phyloP scores from a whole-genome alignment of 2,329 filamentous ascomycete genomes.

The Clarireedia paspali region DNA sequence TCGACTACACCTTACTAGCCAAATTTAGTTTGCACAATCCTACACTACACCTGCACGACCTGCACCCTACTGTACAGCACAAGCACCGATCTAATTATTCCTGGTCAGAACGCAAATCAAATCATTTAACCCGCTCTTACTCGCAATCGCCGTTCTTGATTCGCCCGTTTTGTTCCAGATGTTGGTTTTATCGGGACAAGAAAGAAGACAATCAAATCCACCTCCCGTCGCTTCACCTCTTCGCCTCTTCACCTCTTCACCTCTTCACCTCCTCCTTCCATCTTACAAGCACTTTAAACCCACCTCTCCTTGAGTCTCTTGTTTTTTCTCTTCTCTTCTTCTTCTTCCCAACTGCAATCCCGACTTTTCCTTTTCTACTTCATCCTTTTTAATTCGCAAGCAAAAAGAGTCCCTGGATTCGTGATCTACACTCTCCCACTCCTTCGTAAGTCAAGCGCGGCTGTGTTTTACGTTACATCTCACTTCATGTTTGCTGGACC shows the following conservation, averaged over 20 bases:
- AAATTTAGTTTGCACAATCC: not conserved
- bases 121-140: not conserved
- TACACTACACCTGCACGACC: too few relatives aligned
- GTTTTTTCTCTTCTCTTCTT: slow-evolving; percentile 1
- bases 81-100: not conserved
- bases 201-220: not conserved
- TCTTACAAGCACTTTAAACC: not conserved
- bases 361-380: not conserved
- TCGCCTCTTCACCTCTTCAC: not conserved
- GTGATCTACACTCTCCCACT: not conserved
- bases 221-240: not conserved
- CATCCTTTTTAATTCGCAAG: slow-evolving; percentile 8
- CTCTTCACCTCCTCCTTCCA: not conserved
- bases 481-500: not conserved
- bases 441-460: slow-evolving; percentile 10
- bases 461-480: not conserved
- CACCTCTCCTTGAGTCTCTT: not conserved
- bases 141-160: not conserved
- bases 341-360: slow-evolving; percentile 1
- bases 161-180: not conserved
- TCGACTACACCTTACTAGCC: not conserved
- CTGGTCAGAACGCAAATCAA: not conserved
- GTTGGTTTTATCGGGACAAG: not conserved
- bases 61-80: not conserved
- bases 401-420: slow-evolving; percentile 11